These are phyloP conservation scores for Ramaria rubella DNA, from an alignment of 768 basidiomycete species.

Conservation along the genomic window DNA sequence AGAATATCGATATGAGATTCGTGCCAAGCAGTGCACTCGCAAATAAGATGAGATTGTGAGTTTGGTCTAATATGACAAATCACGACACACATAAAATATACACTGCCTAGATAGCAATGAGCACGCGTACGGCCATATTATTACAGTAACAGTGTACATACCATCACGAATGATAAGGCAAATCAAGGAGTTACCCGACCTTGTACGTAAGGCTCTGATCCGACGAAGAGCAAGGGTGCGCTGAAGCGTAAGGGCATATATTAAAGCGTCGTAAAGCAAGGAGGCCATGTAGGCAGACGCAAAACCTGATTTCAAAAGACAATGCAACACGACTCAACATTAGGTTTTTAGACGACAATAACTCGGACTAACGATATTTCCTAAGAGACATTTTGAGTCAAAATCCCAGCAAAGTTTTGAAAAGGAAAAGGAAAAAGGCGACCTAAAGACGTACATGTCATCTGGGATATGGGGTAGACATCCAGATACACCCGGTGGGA, in stretches of 20 bases:
- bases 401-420: not conserved
- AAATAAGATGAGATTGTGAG: not conserved
- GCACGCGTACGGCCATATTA: not conserved
- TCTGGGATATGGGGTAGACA: slow-evolving; percentile 1
- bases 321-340: not conserved
- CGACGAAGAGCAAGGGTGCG: not conserved
- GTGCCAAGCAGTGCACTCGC: not conserved
- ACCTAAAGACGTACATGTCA: not conserved
- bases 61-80: not conserved
- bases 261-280: not conserved
- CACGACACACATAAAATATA: not conserved
- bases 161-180: not conserved
- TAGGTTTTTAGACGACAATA: not conserved
- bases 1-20: not conserved
- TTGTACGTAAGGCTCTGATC: not conserved
- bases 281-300: not conserved
- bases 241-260: not conserved
- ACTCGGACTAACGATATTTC: not conserved
- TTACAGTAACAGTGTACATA: not conserved
- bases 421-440: not conserved
- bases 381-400: not conserved
- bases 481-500: not conserved
- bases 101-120: not conserved
- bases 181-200: not conserved
- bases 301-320: not conserved